Conservation (phyloP, 441 rosid genomes). For the Arabidopsis lyrata region DNA sequence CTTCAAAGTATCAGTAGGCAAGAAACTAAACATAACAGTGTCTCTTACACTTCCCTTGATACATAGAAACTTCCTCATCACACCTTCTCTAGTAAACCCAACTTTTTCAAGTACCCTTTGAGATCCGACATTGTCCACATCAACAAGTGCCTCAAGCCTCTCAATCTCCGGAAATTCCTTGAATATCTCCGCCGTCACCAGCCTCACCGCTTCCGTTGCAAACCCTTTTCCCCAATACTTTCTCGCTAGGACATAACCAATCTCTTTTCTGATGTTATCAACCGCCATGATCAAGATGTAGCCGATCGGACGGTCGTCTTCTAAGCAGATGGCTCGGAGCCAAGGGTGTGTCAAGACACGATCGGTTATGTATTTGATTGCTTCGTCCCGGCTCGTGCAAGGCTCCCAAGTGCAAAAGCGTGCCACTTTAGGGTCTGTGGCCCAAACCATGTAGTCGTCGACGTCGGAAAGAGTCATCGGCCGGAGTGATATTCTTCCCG, state of each 20-base stretch:
- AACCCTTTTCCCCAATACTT: conserved; percentile 71
- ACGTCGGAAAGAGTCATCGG: conserved; percentile 58
- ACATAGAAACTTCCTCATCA: conserved; percentile 53
- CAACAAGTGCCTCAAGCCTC: conserved; percentile 71
- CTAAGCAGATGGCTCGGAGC: conserved; percentile 61
- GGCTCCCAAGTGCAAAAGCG: conserved; percentile 65
- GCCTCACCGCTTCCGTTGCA: conserved; percentile 54
- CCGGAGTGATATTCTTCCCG: conserved; percentile 51
- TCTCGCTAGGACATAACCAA: conserved; percentile 60
- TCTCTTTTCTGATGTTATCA: conserved; percentile 54
- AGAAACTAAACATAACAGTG: conserved; percentile 59
- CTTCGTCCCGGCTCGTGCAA: conserved; percentile 59
- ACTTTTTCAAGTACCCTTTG: conserved; percentile 65
- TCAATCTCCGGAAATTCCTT: conserved; percentile 54
- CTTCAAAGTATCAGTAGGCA: conserved; percentile 50
- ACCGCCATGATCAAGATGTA: conserved; percentile 51
- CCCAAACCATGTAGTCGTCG: conserved; percentile 88
- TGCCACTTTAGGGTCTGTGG: conserved; percentile 55
- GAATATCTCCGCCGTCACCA: conserved; percentile 49
- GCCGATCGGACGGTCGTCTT: conserved; percentile 54
- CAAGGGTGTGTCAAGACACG: conserved; percentile 56
- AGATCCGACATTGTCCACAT: conserved; percentile 59
- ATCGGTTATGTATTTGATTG: conserved; percentile 50
- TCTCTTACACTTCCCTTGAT: conserved; percentile 59
- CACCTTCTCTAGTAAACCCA: conserved; percentile 66